Conservation (phyloP, 2,329 filamentous ascomycete species). For the Penicillium sp. region DNA sequence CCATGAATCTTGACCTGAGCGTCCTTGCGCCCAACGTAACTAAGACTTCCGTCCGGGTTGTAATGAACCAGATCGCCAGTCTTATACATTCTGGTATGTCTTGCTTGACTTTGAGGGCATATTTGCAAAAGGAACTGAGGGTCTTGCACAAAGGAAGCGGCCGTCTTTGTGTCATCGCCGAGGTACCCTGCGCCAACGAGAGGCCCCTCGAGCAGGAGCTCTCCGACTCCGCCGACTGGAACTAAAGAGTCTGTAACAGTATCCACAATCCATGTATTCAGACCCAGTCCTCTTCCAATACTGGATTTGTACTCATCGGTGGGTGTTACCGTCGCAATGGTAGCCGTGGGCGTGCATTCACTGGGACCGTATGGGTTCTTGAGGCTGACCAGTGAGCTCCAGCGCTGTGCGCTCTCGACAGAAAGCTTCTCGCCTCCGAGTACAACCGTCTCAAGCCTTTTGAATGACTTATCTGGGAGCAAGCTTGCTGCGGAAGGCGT, state of each 20-base stretch:
- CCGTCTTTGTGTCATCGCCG: not conserved
- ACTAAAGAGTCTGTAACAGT: not conserved
- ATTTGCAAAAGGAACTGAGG: no score
- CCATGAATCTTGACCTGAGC: no score
- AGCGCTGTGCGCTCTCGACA: not conserved
- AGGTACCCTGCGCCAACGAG: not conserved
- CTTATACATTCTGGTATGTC: no score
- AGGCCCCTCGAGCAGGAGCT: constrained; percentile 4
- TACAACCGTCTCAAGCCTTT: not conserved
- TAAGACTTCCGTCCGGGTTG: no score
- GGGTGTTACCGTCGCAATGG: not conserved
- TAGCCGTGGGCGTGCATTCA: not conserved
- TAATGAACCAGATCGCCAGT: no score
- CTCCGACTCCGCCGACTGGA: constrained; percentile 8
- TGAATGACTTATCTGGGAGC: not conserved
- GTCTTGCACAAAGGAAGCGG: not conserved
- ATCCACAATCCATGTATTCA: constrained; percentile 8
- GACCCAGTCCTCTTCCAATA: not conserved
- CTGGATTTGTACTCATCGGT: no score
- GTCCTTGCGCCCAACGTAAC: no score
- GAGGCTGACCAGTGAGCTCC: not conserved
- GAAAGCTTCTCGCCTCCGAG: not conserved
- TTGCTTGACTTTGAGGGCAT: no score
- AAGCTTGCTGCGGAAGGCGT: not conserved
- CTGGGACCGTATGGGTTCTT: not conserved